Evolutionary conservation across 805 yeast species (phyloP).

Genomic region (Wickerhamomyces xylosicus): DNA sequence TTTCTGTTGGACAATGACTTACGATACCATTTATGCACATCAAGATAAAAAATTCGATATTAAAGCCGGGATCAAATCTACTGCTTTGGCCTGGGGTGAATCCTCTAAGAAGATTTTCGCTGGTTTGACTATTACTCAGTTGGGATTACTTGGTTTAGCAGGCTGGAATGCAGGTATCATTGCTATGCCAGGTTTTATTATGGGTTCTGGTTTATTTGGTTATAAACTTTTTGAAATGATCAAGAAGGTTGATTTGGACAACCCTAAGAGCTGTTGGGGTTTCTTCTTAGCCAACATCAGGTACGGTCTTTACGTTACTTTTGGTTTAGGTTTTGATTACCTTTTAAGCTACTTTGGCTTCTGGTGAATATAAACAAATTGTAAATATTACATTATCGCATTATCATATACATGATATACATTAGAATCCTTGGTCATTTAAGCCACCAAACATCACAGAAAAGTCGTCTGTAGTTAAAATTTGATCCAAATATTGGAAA

Average conservation of each 20-base stretch:
- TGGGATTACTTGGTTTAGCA: slow-evolving; percentile 50
- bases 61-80: slow-evolving; percentile 85
- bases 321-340: slow-evolving; percentile 61
- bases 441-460: background rate
- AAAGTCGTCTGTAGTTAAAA: background rate
- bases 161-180: slow-evolving; percentile 56
- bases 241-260: slow-evolving; percentile 62
- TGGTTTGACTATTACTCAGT: slow-evolving; percentile 57
- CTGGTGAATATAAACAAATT: slow-evolving; percentile 18
- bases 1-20: slow-evolving; percentile 88
- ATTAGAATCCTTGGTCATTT: background rate
- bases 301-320: slow-evolving; percentile 61
- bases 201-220: slow-evolving; percentile 58
- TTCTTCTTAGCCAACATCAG: slow-evolving; percentile 68
- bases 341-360: slow-evolving; percentile 37
- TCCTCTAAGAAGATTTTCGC: slow-evolving; percentile 61
- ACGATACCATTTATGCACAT: slow-evolving; percentile 95
- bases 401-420: background rate
- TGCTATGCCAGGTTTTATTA: slow-evolving; percentile 77
- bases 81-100: slow-evolving; percentile 92
- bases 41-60: slow-evolving; percentile 89
- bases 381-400: background rate
- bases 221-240: slow-evolving; percentile 63
- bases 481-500: background rate
- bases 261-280: slow-evolving; percentile 75